Evolutionary conservation across 176 grass and related monocot genomes (phyloP).

Genomic region (Lolium multiflorum): DNA sequence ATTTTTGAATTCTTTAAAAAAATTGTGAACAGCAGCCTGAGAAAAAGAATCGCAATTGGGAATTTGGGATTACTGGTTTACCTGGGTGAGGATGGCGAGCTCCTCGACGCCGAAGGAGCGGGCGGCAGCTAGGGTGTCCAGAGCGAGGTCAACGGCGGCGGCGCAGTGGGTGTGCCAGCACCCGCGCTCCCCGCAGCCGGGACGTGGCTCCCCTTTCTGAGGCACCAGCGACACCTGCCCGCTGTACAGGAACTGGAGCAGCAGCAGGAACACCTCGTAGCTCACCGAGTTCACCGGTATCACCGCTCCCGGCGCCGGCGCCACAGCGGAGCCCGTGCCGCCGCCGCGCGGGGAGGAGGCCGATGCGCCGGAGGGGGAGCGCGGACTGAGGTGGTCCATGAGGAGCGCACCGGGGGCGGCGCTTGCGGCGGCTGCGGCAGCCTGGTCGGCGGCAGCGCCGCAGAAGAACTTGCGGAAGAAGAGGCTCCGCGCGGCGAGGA

Average conservation of each 20-base stretch:
- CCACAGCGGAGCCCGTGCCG: background rate
- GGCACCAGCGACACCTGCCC: conserved; percentile 97
- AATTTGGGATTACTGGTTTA: conserved; percentile 16
- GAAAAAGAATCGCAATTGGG: conserved; percentile 11
- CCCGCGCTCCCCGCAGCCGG: conserved; percentile 78
- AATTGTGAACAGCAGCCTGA: background rate
- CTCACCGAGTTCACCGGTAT: conserved; percentile 92
- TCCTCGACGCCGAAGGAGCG: conserved; percentile 95
- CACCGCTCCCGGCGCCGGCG: conserved; percentile 32
- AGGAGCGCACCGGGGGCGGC: conserved; percentile 32
- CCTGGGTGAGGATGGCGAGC: conserved; percentile 90
- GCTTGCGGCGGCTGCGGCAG: conserved; percentile 8
- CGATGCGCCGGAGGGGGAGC: conserved; percentile 69
- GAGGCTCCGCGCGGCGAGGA: conserved; percentile 94
- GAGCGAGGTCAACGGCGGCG: conserved; percentile 95
- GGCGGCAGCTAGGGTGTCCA: conserved; percentile 83
- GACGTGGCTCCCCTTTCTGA: conserved; percentile 90
- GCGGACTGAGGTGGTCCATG: conserved; percentile 63
- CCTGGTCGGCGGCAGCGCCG: conserved; percentile 56
- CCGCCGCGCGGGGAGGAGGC: conserved; percentile 60
- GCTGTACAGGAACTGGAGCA: conserved; percentile 99
- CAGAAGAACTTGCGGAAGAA: conserved; percentile 99
- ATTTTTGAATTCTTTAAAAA: background rate
- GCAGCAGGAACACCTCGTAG: conserved; percentile 97
- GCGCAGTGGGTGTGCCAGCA: conserved; percentile 99